Percentiles rank a stretch among this genome's conserved stretches.
phyloP scores from a whole-genome alignment of 495 filamentous ascomycete genomes.

The Achaetomiella virescens region DNA sequence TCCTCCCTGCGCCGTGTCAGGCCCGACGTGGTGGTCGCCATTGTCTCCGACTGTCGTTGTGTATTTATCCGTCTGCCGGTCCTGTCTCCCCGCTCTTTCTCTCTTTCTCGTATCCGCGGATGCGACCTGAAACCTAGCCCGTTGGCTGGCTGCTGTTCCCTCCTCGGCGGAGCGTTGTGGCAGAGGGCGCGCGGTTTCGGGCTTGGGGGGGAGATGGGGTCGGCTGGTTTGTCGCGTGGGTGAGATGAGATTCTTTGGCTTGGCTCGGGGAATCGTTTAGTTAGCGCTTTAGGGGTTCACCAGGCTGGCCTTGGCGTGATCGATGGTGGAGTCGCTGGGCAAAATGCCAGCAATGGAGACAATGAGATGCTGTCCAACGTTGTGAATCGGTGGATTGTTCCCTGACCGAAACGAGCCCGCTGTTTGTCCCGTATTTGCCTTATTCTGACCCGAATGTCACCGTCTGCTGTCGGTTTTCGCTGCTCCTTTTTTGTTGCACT shows the following conservation, averaged over 20 bases:
- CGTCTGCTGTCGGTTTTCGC: neutral
- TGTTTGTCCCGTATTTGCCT: neutral
- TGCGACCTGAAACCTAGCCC: no score
- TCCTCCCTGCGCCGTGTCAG: constrained; percentile 33
- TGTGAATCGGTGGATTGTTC: neutral
- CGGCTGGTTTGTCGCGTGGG: neutral
- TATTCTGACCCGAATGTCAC: neutral
- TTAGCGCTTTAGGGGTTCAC: constrained; percentile 9
- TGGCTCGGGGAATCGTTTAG: constrained; percentile 1
- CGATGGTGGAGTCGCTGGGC: neutral
- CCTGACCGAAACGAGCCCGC: neutral
- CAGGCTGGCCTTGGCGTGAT: neutral
- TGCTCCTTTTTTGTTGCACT: constrained; percentile 6
- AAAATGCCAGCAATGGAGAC: neutral
- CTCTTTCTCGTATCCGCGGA: no score
- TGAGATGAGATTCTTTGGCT: constrained; percentile 2
- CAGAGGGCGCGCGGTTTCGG: no score
- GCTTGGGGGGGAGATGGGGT: no score
- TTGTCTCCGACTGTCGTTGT: neutral
- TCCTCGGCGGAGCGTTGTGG: no score
- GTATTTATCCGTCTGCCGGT: no score
- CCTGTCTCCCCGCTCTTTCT: no score
- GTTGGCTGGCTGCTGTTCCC: no score
- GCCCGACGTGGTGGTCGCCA: constrained; percentile 31
- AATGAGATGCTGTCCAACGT: no score